phyloP scores from a whole-genome alignment of 306 rosid species.

The Ceratonia siliqua region DNA sequence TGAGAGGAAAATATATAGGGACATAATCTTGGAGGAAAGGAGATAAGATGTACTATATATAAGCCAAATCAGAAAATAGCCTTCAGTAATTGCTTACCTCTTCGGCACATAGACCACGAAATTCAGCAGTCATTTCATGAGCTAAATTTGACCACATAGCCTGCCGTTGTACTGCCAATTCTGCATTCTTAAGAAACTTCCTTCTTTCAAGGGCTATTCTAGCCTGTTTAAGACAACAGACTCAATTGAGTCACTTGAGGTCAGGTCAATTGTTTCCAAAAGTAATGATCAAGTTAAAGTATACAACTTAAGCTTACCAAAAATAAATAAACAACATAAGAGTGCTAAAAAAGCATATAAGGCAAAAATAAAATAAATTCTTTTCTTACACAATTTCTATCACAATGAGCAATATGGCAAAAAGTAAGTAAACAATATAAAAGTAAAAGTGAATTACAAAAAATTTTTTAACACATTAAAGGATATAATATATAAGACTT shows the following conservation, averaged over 20 bases:
- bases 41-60: constrained; percentile 9
- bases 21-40: constrained; percentile 5
- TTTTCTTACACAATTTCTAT: neutral
- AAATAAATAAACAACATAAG: neutral
- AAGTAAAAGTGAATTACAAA: neutral
- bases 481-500: neutral
- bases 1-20: constrained; percentile 18
- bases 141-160: constrained; percentile 99
- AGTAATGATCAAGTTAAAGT: neutral
- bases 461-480: constrained; percentile 6
- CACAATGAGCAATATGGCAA: constrained; percentile 19
- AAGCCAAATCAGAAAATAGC: constrained; percentile 18
- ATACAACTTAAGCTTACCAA: neutral
- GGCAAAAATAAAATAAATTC: neutral
- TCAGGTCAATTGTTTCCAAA: constrained; percentile 19
- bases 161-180: constrained; percentile 91
- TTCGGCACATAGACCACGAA: constrained; percentile 98
- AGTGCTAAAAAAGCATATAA: constrained; percentile 16
- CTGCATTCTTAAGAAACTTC: constrained; percentile 88
- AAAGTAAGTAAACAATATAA: neutral
- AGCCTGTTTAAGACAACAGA: constrained; percentile 62
- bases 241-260: constrained; percentile 32
- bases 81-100: constrained; percentile 60
- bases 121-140: constrained; percentile 98
- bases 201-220: constrained; percentile 97